Conservation (phyloP, 2,329 filamentous ascomycete species). For the Aschersonia sp. region DNA sequence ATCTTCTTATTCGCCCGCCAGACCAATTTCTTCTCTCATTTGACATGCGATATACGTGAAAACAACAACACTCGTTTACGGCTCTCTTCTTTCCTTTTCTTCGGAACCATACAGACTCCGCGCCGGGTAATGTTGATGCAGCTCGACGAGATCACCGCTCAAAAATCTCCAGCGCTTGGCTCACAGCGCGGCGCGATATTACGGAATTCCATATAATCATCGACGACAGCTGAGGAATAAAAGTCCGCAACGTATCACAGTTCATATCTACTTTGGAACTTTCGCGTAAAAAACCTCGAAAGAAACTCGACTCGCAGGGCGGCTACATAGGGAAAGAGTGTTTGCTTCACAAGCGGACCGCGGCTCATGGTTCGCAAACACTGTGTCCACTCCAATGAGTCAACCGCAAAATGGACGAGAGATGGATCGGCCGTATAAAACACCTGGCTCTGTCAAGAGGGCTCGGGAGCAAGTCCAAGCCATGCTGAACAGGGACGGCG, state of each 20-base stretch:
- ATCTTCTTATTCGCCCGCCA: not conserved
- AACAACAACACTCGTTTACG: not conserved
- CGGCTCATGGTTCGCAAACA: not conserved
- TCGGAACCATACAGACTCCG: not conserved
- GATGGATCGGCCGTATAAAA: slow-evolving; percentile 29
- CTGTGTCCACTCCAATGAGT: slow-evolving; percentile 31
- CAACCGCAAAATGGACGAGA: slow-evolving; percentile 37
- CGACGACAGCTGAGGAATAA: not conserved
- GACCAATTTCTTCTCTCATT: not conserved
- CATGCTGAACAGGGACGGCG: slow-evolving; percentile 14
- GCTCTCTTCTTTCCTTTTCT: not conserved
- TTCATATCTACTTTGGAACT: not conserved
- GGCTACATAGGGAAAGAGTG: not conserved
- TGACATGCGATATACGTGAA: not conserved
- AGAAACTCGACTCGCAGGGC: not conserved
- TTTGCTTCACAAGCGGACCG: not conserved
- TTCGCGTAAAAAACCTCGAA: not conserved
- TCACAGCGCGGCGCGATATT: slow-evolving; percentile 2
- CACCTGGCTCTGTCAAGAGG: slow-evolving; percentile 35
- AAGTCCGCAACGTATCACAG: not conserved
- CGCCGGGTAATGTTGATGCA: slow-evolving; percentile 4
- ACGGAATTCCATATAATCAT: not conserved
- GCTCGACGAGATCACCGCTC: not conserved
- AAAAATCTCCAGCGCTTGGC: not conserved
- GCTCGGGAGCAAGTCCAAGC: slow-evolving; percentile 38